Evolutionary conservation across 1,284 basidiomycete genomes (phyloP), one percentile per base, ranked within the genome.

Genomic region (Naganishia sp.): DNA sequence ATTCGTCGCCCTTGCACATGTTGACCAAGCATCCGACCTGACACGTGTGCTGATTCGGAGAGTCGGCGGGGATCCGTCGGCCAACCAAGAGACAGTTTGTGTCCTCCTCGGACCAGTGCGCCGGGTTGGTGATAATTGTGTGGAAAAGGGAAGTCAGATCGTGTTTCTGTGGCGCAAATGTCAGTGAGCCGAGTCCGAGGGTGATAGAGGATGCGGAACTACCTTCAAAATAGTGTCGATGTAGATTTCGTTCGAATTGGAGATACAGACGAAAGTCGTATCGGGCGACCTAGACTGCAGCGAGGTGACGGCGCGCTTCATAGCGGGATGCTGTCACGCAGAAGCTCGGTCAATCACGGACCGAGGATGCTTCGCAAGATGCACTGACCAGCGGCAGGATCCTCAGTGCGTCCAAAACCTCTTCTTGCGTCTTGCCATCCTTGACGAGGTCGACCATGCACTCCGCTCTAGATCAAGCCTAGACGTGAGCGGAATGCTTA

Each of bases 1-100:
- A 84, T 78, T 99, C 95, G 71, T 90, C 88, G 47, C 95, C 95
- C 84, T 99, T 99, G 84, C 95, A 99, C 94, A 99, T 97, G 82
- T 99, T 99, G 11, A 90, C 85, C 66, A 88, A 88, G 82, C 95
- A 99, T 17, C 95, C 95, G 62, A 97, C 84, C 60, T 82, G 83
- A 81, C 95, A 99, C 2, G 74, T 77, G 78, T 99, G 96, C 73
- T 94, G 94, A 21, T 64, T 57, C 6, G 87, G 86, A 1, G 86
- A 88, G 47, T 82, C 76, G 17, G 90, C 88, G 62, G 88, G 87
- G 46, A 98, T 82, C 51, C 89, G 85, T 25, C 94, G 84, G 32
- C 85, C 83, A 63, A 99, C 82, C 68, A 88, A 86, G 65, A 99
- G 86, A 10, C 90, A 83, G 56, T 92, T 88, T 2, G 85, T 84